phyloP scores from a whole-genome alignment of 306 rosid species.

The Adenanthera pavonina region DNA sequence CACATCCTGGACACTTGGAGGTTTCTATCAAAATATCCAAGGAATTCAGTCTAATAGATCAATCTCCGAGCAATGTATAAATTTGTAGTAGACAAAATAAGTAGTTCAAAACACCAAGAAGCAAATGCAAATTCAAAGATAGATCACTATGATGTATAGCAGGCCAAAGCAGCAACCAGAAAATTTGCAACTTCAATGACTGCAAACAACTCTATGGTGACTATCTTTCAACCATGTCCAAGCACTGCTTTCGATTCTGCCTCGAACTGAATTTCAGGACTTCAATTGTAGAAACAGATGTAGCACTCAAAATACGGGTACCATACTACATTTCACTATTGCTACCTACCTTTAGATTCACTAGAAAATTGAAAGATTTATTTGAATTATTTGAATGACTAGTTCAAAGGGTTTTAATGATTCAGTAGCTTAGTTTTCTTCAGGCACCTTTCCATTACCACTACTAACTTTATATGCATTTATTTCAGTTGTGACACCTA shows the following conservation, averaged over 20 bases:
- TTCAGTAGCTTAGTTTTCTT: slow-evolving; percentile 30
- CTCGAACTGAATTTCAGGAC: slow-evolving; percentile 26
- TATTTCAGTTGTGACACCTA: slow-evolving; percentile 4
- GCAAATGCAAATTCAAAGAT: slow-evolving; percentile 35
- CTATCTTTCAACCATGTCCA: slow-evolving; percentile 34
- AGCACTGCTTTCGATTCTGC: slow-evolving; percentile 39
- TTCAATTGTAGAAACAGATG: slow-evolving; percentile 24
- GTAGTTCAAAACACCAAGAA: background rate
- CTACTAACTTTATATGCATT: slow-evolving; percentile 1
- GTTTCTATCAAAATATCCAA: slow-evolving; percentile 18
- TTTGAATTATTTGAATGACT: slow-evolving; percentile 29
- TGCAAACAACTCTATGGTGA: slow-evolving; percentile 20
- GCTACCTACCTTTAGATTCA: slow-evolving; percentile 38
- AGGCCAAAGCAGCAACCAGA: slow-evolving; percentile 26
- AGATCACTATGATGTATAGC: slow-evolving; percentile 31
- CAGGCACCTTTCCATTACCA: background rate
- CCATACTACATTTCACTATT: slow-evolving; percentile 37
- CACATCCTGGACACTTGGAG: background rate
- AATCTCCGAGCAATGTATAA: slow-evolving; percentile 17
- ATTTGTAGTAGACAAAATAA: background rate
- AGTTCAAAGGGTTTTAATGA: slow-evolving; percentile 36
- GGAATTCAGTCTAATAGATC: slow-evolving; percentile 5
- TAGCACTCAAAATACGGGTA: slow-evolving; percentile 2
- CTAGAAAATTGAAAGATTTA: slow-evolving; percentile 10
- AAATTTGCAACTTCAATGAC: slow-evolving; percentile 30